Base-by-base conservation (phyloP, 352 stramenopile genomes). In the Globisporangium barbulae region DNA sequence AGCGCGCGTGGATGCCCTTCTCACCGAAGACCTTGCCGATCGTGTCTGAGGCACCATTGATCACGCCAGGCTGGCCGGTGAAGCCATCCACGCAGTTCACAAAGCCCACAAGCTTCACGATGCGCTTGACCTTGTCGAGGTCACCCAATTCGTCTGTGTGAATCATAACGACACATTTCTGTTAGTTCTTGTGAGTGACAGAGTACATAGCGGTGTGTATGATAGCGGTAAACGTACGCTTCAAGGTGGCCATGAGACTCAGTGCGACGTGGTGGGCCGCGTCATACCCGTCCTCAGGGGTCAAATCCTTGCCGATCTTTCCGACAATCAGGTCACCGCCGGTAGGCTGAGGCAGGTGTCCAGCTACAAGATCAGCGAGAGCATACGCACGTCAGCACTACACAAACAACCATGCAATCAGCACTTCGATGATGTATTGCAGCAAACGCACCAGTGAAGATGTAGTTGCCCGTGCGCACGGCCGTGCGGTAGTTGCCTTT, bases 101-200 rank as follows among this genome's bases (percentile, higher is more conserved):
- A 73, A 98, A 98, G 39, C 93, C 94, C 47, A 94, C 85, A 48
- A 98, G 69, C 80, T 98, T 98, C 45, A 98, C 90, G 52, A 98
- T 79, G 61, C 89, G 78, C 68, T 83, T 91, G 58, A 98, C 77
- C n/a, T 82, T 67, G 74, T 97, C 90, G 15, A 98, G 75, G 69
- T 97, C 88, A 19, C 87, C 87, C 5, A 91, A 53, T 63, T 91
- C 78, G 30, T 73, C 78, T 88, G 54, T 28, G 2, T 0, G 12
- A 5, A 19, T 21, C 25, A 8, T 28, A 42, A 15, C 4, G 7
- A 28, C 19, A 42, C 13, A 28, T 25, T 22, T 28, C 1, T 3
- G 50, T 56, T 42, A 56, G 15, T 9, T 7, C 6, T 9, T 12
- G 25, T 3, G 3, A 9, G 5, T 7, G 31, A 37, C 31, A 37